Base-by-base conservation (phyloP, 176 grass and related monocot genomes). In the Thinopyrum elongatum region DNA sequence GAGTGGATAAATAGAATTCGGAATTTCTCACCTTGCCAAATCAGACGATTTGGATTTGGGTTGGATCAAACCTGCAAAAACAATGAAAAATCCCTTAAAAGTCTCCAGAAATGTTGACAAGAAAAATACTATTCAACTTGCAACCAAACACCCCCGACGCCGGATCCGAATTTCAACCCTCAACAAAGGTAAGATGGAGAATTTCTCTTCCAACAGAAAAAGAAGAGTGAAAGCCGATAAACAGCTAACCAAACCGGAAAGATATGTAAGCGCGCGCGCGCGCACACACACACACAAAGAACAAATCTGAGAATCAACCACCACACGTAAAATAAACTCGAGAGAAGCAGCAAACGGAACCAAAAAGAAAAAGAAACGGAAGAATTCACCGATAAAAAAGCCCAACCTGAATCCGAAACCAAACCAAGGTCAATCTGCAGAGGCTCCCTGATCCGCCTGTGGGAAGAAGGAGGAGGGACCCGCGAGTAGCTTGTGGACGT, bases 1-100 rank as follows among this genome's bases (percentile, higher is more conserved):
- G 44, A 66, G 14, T 15, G 2, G 19, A 14, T 6, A 49, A 29
- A 42, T 26, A 7, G 44, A 21, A 4, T 22, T 11, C 8, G 23
- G 22, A 60, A 63, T 11, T 30, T 61, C 60, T 69, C 36, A 88
- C 86, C 86, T 77, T 81, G 27, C 63, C 38, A 78, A 80, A 87
- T 63, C 36, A 10, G 69, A 79, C 27, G 36, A 41, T 81, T 64
- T 39, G 42, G 49, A 41, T 81, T 55, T 31, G 14, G 63, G 76
- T 88, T 44, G 51, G 74, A 76, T 76, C 27, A 80, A 49, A 31
- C 90, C 78, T 85, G 86, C 63, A 82, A n/a, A 70, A 65, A 58
- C 57, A 53, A 60, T 38, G 5, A 41, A 39, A 76, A 61, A 4
- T 1, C 1, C 3, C 3, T 9, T 28, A 62, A 66, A 74, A 74